These are phyloP conservation scores for Debaryomyces nepalensis DNA, from an alignment of 1,139 yeast species.

Conservation along the genomic window DNA sequence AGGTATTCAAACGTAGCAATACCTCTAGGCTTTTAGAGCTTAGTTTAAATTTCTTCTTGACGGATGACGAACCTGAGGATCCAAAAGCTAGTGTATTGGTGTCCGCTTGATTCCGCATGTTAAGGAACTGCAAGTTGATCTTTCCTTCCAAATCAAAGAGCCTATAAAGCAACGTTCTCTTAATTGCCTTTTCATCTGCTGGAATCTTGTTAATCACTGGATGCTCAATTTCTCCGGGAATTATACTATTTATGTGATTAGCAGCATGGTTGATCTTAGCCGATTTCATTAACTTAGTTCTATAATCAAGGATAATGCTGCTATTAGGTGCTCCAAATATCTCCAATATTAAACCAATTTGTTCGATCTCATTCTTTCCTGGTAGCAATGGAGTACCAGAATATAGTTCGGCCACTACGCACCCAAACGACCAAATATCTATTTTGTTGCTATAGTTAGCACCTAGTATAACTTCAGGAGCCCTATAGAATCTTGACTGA, in stretches of 20 bases:
- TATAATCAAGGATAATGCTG: slow-evolving; percentile 28
- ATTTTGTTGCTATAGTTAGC: slow-evolving; percentile 69
- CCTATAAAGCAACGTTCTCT: slow-evolving; percentile 39
- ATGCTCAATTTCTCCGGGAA: slow-evolving; percentile 11
- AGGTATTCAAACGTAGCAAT: slow-evolving; percentile 43
- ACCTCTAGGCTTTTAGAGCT: slow-evolving; percentile 45
- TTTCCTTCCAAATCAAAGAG: slow-evolving; percentile 48
- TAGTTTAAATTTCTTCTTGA: slow-evolving; percentile 32
- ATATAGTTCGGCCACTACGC: slow-evolving; percentile 67
- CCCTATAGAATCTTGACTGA: slow-evolving; percentile 68
- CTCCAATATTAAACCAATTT: slow-evolving; percentile 61
- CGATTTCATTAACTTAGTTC: slow-evolving; percentile 26
- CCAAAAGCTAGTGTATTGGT: slow-evolving; percentile 20
- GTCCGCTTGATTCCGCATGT: slow-evolving; percentile 25
- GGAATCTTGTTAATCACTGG: slow-evolving; percentile 16
- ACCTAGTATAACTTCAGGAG: slow-evolving; percentile 85
- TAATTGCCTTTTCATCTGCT: slow-evolving; percentile 32
- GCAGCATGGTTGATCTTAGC: slow-evolving; percentile 22
- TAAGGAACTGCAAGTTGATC: slow-evolving; percentile 36
- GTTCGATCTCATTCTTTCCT: slow-evolving; percentile 71
- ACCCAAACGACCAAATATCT: slow-evolving; percentile 82
- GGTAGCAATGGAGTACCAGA: slow-evolving; percentile 73
- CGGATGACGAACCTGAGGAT: slow-evolving; percentile 16
- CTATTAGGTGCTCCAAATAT: slow-evolving; percentile 65
- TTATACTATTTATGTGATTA: slow-evolving; percentile 16